Conservation (phyloP, 2,329 filamentous ascomycete genomes). For the Fusarium nygamai region DNA sequence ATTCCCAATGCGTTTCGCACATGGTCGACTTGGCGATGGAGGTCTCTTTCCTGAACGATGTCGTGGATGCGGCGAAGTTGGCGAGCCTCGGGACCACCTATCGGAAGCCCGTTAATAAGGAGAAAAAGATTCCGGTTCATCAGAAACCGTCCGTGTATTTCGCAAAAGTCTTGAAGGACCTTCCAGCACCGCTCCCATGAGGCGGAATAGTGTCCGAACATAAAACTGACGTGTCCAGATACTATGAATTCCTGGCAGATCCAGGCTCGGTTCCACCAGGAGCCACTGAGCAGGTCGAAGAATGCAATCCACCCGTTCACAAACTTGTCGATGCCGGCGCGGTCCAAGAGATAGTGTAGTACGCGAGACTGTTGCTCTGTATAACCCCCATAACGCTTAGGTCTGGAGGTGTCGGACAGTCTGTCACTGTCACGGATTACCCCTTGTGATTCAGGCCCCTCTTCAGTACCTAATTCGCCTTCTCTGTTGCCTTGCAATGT, state of each 20-base stretch:
- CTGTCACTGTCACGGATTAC: no score
- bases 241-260: background rate
- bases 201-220: rapidly evolving
- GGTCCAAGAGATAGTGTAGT: background rate
- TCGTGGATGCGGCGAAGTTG: background rate
- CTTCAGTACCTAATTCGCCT: no score
- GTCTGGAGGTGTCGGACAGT: no score
- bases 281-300: rapidly evolving
- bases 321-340: rapidly evolving
- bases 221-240: rapidly evolving
- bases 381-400: no score
- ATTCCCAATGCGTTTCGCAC: rapidly evolving
- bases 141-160: no score
- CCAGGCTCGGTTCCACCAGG: background rate
- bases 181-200: background rate
- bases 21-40: rapidly evolving
- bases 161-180: rapidly evolving
- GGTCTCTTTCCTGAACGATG: rapidly evolving
- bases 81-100: no score
- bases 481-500: background rate
- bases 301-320: background rate
- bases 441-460: no score
- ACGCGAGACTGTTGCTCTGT: no score
- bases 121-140: no score
- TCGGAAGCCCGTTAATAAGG: no score